Percentiles rank a stretch among this genome's conserved stretches.
Evolutionary conservation across 2,329 filamentous ascomycete species (phyloP).

Genomic region (Diaporthe longicolla): DNA sequence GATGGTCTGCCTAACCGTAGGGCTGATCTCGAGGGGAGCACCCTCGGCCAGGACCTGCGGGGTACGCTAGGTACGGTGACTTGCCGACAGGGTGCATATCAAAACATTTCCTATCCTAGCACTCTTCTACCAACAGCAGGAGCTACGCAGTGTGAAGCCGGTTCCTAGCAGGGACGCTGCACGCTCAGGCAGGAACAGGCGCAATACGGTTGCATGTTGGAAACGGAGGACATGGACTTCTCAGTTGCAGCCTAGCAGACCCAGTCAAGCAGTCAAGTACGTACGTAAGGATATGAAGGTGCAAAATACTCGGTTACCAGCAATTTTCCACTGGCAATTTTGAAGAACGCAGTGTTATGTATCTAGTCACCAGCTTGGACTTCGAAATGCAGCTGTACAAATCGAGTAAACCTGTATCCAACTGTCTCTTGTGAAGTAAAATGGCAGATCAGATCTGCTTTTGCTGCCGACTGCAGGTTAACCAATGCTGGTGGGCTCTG

Average conservation of each 20-base stretch:
- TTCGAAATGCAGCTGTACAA: not conserved
- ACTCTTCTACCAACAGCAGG: not conserved
- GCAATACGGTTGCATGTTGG: not conserved
- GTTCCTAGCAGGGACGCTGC: not conserved
- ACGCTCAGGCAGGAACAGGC: not conserved
- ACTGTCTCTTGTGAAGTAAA: not conserved
- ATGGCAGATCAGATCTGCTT: conserved; percentile 5
- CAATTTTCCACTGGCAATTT: too few relatives aligned
- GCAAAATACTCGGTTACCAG: too few relatives aligned
- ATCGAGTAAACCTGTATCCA: not conserved
- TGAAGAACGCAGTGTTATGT: too few relatives aligned
- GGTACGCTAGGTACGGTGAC: conserved; percentile 15
- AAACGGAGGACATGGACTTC: not conserved
- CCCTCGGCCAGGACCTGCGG: conserved; percentile 23
- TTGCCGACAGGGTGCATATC: not conserved
- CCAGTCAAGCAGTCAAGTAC: too few relatives aligned
- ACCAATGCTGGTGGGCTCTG: not conserved
- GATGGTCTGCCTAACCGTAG: conserved; percentile 38
- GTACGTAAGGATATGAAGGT: too few relatives aligned
- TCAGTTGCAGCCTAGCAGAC: not conserved
- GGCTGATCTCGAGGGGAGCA: conserved; percentile 36
- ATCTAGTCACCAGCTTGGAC: not conserved
- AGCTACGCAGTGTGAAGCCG: not conserved
- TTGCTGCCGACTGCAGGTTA: not conserved
- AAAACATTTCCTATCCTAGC: not conserved